A percentile compares a stretch with the other conserved stretches of the same genome.
Evolutionary conservation across 148 eudicot species (phyloP).

Genomic region (Chenopodium berlandieri): DNA sequence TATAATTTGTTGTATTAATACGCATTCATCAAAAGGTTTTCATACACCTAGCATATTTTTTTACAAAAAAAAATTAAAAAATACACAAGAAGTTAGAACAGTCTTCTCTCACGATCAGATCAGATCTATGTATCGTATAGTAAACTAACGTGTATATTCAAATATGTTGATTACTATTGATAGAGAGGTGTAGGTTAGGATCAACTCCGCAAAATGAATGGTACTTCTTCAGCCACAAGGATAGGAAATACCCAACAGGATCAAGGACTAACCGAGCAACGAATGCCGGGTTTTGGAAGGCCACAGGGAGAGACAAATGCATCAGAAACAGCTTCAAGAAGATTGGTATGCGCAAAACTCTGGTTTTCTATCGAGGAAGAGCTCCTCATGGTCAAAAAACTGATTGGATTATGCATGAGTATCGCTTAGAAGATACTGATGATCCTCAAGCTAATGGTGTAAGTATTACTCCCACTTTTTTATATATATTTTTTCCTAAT

Average conservation of each 20-base stretch:
- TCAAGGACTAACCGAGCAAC: constrained; percentile 93
- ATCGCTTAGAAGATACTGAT: constrained; percentile 66
- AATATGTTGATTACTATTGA: neutral
- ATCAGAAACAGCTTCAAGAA: constrained; percentile 73
- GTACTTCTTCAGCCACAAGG: constrained; percentile 96
- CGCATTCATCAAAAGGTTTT: too few species aligned
- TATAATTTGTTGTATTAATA: too few species aligned
- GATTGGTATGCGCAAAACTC: constrained; percentile 94
- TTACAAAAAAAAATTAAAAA: too few species aligned
- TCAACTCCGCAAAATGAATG: constrained; percentile 90
- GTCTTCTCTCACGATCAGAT: too few species aligned
- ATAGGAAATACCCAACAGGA: constrained; percentile 91
- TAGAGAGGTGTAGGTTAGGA: constrained; percentile 87
- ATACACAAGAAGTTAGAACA: too few species aligned
- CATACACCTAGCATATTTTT: too few species aligned
- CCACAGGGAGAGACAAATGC: constrained; percentile 93
- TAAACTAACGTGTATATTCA: neutral
- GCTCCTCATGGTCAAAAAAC: constrained; percentile 97
- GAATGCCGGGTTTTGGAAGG: constrained; percentile 95
- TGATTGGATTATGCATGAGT: constrained; percentile 98
- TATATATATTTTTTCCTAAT: too few species aligned
- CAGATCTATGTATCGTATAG: too few species aligned
- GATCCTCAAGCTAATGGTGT: constrained; percentile 50
- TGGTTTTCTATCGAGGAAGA: constrained; percentile 85
- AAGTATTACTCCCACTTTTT: constrained; percentile 7